Conservation (phyloP, 2,329 filamentous ascomycete genomes). For the Xylaria sp. region DNA sequence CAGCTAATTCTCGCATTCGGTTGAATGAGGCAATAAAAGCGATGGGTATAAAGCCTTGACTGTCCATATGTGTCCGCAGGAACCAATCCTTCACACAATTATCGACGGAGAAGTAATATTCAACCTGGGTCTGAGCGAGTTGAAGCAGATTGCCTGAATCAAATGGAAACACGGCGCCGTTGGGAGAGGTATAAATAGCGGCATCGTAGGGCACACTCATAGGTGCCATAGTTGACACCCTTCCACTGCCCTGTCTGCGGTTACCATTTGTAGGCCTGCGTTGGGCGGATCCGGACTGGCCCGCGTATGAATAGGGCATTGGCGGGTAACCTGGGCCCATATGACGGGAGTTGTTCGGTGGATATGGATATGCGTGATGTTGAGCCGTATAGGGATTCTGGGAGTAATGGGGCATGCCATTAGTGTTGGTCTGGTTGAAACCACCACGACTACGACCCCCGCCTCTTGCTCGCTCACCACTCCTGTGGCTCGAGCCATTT, state of each 20-base stretch:
- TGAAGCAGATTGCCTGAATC: conserved; percentile 61
- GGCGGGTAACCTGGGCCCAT: conserved; percentile 37
- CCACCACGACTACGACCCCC: conserved; percentile 58
- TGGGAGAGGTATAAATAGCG: conserved; percentile 65
- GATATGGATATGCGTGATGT: conserved; percentile 39
- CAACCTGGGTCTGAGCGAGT: conserved; percentile 64
- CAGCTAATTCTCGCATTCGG: conserved; percentile 78
- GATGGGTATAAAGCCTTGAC: conserved; percentile 88
- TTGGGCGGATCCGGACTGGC: conserved; percentile 40
- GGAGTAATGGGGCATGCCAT: conserved; percentile 45
- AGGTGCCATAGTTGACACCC: conserved; percentile 53
- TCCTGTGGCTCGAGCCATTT: conserved; percentile 47
- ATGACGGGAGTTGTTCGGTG: conserved; percentile 35
- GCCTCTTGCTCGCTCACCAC: conserved; percentile 57
- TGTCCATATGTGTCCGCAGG: conserved; percentile 91
- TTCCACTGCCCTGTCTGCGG: conserved; percentile 41
- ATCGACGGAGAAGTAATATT: conserved; percentile 97
- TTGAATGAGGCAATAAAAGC: conserved; percentile 86
- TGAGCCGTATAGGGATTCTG: conserved; percentile 40
- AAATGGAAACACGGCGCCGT: conserved; percentile 54
- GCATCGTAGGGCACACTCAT: conserved; percentile 68
- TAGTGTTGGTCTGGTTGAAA: conserved; percentile 45
- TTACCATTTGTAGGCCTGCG: conserved; percentile 44
- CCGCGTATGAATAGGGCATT: conserved; percentile 45
- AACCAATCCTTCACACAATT: conserved; percentile 95